Conservation (phyloP, 495 filamentous ascomycete genomes). For the Durotheca rogersii region DNA sequence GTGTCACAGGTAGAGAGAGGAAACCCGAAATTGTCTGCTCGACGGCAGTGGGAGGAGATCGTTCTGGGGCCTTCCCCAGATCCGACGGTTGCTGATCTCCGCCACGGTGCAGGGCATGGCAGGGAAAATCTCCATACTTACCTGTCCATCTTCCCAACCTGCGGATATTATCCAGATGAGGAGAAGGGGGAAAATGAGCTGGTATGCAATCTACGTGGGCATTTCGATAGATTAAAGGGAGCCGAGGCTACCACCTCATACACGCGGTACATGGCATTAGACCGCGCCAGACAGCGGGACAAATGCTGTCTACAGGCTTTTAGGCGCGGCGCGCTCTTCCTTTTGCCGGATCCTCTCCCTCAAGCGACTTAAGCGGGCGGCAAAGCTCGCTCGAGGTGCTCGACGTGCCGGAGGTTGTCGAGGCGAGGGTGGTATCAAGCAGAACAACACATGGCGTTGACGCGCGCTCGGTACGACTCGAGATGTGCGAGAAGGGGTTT, state of each 20-base stretch:
- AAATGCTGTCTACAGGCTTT: not conserved
- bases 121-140: too few relatives aligned
- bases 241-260: not conserved
- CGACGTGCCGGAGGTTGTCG: too few relatives aligned
- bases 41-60: too few relatives aligned
- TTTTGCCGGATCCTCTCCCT: too few relatives aligned
- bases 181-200: too few relatives aligned
- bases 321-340: too few relatives aligned
- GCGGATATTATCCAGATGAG: slow-evolving; percentile 33
- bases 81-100: slow-evolving; percentile 27
- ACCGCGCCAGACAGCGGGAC: not conserved
- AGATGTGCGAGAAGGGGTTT: too few relatives aligned
- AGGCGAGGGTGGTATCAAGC: not conserved
- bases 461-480: not conserved
- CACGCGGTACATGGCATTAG: not conserved
- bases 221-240: not conserved
- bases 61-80: slow-evolving; percentile 29
- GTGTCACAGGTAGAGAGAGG: not conserved
- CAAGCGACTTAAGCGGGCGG: too few relatives aligned
- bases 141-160: too few relatives aligned
- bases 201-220: too few relatives aligned
- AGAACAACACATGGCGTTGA: not conserved
- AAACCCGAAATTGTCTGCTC: not conserved
- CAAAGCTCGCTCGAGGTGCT: too few relatives aligned
- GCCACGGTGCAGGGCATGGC: slow-evolving; percentile 23